These are phyloP conservation scores for Cerioporus squamosus DNA, from an alignment of 1,284 basidiomycete species.

Conservation along the genomic window DNA sequence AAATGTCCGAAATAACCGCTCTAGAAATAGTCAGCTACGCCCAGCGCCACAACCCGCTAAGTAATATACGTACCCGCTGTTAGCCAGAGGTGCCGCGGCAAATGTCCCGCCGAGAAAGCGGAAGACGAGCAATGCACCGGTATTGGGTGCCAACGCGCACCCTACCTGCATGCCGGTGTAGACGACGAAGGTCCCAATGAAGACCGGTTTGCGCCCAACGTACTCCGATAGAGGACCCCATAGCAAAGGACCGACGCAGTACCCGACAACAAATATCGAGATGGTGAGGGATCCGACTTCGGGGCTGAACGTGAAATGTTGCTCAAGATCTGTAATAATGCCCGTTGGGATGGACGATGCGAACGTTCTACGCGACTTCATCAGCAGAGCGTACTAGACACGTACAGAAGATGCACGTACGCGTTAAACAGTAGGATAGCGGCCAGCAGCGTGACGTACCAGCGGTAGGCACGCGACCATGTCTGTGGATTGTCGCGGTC, in stretches of 20 bases:
- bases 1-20: slow-evolving; percentile 39
- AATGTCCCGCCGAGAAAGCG: slow-evolving; percentile 70
- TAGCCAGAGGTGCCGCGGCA: slow-evolving; percentile 45
- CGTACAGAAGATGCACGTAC: slow-evolving; percentile 36
- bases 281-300: slow-evolving; percentile 49
- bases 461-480: slow-evolving; percentile 61
- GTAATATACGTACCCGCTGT: slow-evolving; percentile 33
- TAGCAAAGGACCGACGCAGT: slow-evolving; percentile 61
- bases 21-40: slow-evolving; percentile 20
- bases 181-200: slow-evolving; percentile 50
- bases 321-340: slow-evolving; percentile 48
- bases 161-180: slow-evolving; percentile 62
- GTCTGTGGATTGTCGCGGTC: slow-evolving; percentile 57
- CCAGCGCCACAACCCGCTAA: background rate
- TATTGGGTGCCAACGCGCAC: slow-evolving; percentile 62
- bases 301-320: slow-evolving; percentile 55
- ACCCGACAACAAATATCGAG: slow-evolving; percentile 49
- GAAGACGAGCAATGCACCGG: slow-evolving; percentile 61
- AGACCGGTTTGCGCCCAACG: slow-evolving; percentile 66
- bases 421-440: slow-evolving; percentile 74
- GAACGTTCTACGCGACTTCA: slow-evolving; percentile 50
- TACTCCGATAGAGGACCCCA: slow-evolving; percentile 66
- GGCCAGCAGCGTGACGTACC: slow-evolving; percentile 66
- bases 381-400: background rate
- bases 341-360: slow-evolving; percentile 61